Conservation (phyloP, 306 rosid species). For the Gastrolobium bilobum region DNA sequence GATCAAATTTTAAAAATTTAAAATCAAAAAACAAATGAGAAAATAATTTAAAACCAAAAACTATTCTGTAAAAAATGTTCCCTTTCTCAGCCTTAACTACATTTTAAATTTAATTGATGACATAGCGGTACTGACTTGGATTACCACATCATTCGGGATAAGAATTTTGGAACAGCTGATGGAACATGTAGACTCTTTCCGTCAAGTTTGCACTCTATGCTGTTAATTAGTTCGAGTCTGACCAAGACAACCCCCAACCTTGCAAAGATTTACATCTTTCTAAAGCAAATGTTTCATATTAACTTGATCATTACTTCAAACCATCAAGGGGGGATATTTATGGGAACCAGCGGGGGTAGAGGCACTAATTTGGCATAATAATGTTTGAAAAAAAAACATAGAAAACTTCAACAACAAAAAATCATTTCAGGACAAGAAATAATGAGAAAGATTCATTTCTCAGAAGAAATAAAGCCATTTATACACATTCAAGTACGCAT, state of each 20-base stretch:
- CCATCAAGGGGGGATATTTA: background rate
- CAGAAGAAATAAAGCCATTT: conserved; percentile 33
- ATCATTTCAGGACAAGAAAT: conserved; percentile 8
- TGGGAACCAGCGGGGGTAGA: conserved; percentile 3
- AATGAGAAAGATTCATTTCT: conserved; percentile 7
- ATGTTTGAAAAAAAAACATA: background rate
- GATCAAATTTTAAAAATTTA: background rate
- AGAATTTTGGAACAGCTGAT: background rate
- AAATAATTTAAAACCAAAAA: background rate
- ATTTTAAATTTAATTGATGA: conserved; percentile 15
- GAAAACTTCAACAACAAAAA: background rate
- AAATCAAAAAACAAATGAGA: background rate
- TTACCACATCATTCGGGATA: background rate
- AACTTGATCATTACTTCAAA: conserved; percentile 16
- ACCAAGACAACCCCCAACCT: background rate
- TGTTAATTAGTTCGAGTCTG: background rate
- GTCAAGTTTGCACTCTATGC: background rate
- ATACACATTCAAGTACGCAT: background rate
- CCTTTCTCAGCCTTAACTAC: background rate
- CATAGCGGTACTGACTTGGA: conserved; percentile 9
- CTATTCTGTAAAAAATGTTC: background rate
- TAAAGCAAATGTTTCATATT: background rate
- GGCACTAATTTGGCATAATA: conserved; percentile 5
- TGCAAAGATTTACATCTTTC: conserved; percentile 8
- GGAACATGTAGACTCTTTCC: background rate